Base-by-base conservation (phyloP, 768 basidiomycete species). In the Suillus occidentalis region DNA sequence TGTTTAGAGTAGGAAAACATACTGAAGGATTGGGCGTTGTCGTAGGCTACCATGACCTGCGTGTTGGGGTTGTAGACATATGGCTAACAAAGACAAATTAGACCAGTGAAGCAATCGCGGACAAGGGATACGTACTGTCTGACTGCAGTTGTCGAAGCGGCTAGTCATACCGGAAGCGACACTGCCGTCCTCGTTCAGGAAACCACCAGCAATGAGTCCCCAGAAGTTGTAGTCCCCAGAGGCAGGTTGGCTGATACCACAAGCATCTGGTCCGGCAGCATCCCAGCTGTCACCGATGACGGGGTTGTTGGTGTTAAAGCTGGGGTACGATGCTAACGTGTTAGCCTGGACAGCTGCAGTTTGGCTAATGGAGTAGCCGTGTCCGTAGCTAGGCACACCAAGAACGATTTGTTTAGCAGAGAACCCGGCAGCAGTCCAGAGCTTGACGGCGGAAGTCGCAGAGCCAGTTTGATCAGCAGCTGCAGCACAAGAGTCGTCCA, bases 311-410 rank as follows among this genome's bases (percentile, higher is more conserved):
- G 77, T 71, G 70, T 85, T 75, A 67, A 87, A 92, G 1, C 76
- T 55, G 3, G 89, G 86, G 75, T 82, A 90, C 20, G 80, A 42
- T n/a, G 77, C 76, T 37, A 89, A 72, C 10, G 69, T 67, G 12
- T 71, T 78, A 10, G 56, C 62, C 18, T 69, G 61, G 61, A 72
- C 65, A 34, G 73, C 71, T 4, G 71, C 65, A 34, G 73, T 72
- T n/a, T 68, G 68, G 22, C 67, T 25, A 5, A 76, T 75, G 0
- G 49, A 76, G 81, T 81, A 95, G 25, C 92, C 87, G 77, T 94
- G 94, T 0, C 92, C 93, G 76, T 94, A 97, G 20, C 89, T 79
- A 14, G 95, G 86, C 0, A 97, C 87, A 61, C 95, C 96, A 8
- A 98, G 85, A 36, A 94, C 86, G 64, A 97, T 88, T 78, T 91